Base-by-base conservation (phyloP, 257 asterid genomes). In the Solanum virginianum region DNA sequence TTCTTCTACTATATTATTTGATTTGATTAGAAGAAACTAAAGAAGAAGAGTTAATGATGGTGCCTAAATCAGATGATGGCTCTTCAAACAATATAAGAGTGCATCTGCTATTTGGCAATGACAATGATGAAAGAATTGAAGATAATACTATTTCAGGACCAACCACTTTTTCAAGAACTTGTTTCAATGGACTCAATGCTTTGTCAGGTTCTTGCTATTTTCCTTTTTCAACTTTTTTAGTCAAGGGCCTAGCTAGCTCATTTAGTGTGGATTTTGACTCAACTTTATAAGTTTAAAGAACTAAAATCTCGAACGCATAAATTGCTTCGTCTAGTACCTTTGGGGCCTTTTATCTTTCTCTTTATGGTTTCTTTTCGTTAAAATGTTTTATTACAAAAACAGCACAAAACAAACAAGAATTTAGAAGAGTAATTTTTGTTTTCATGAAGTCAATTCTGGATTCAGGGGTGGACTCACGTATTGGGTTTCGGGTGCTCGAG, bases 111-210 rank as follows among this genome's bases (percentile, higher is more conserved):
- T n/a, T 13, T 2, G 79, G 70, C 53, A 36, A 80, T 72, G 85
- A 59, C 10, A 29, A 24, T 4, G n/a, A 36, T 47, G 65, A 18
- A 11, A 11, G 80, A 81, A 32, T 22, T 80, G 57, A 20, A 47
- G 55, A 32, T 39, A 71, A 26, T 65, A 65, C 45, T 65, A 26
- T n/a, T 14, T 79, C 72, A 36, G 88, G 84, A 17, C 80, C 68
- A 13, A 92, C 99, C 0, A 88, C 98, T 10, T 95, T 95, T 91
- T 90, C 85, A 90, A 94, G 91, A 79, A 94, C 99, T 71, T 94
- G 96, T 92, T 96, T 96, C 92, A 94, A 96, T 53, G 97, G 96
- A 80, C 88, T 96, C 87, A 96, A 96, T 83, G 98, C 99, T 83
- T 86, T 91, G 1, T 90, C 93, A 88, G 97, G 97, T 93, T 6